These are phyloP conservation scores for Populus hybrid DNA, from an alignment of 441 rosid genomes.

Conservation along the genomic window DNA sequence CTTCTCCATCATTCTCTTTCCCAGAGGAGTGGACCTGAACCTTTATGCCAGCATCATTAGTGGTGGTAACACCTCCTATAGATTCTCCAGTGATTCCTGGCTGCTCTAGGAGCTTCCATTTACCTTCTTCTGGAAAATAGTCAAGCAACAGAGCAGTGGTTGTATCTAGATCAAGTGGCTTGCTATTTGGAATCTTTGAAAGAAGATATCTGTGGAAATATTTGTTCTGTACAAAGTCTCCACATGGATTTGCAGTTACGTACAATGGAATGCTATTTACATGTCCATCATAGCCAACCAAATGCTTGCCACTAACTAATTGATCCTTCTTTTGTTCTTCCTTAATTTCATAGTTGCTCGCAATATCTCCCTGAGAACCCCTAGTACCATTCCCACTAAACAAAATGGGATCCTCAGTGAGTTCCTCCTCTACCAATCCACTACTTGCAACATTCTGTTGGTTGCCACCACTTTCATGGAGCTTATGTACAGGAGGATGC, in stretches of 20 bases:
- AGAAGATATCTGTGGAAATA: slow-evolving; percentile 41
- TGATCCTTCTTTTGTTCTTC: slow-evolving; percentile 28
- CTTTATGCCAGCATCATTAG: slow-evolving; percentile 23
- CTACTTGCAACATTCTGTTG: slow-evolving; percentile 25
- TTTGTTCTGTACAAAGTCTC: slow-evolving; percentile 38
- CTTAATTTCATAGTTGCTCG: slow-evolving; percentile 11
- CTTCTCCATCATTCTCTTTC: slow-evolving; percentile 33
- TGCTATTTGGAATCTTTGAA: slow-evolving; percentile 41
- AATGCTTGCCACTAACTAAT: slow-evolving; percentile 33
- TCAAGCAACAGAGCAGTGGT: slow-evolving; percentile 77
- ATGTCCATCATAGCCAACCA: slow-evolving; percentile 31
- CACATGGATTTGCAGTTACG: slow-evolving; percentile 28
- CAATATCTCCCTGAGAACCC: slow-evolving; percentile 21
- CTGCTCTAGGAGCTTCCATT: slow-evolving; percentile 88
- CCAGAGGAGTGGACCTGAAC: slow-evolving; percentile 26
- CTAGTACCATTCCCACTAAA: slow-evolving; percentile 9
- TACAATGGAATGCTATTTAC: slow-evolving; percentile 40
- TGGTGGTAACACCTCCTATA: slow-evolving; percentile 27
- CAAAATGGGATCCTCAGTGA: slow-evolving; percentile 16
- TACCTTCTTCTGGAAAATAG: slow-evolving; percentile 91
- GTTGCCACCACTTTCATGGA: slow-evolving; percentile 12
- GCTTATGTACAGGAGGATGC: slow-evolving; percentile 22
- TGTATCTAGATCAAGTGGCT: slow-evolving; percentile 65
- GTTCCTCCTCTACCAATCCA: slow-evolving; percentile 31
- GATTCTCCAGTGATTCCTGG: slow-evolving; percentile 42